Percentiles rank a stretch among this genome's conserved stretches.
Evolutionary conservation across 441 rosid genomes (phyloP).

Genomic region (Aquilaria agallochum): DNA sequence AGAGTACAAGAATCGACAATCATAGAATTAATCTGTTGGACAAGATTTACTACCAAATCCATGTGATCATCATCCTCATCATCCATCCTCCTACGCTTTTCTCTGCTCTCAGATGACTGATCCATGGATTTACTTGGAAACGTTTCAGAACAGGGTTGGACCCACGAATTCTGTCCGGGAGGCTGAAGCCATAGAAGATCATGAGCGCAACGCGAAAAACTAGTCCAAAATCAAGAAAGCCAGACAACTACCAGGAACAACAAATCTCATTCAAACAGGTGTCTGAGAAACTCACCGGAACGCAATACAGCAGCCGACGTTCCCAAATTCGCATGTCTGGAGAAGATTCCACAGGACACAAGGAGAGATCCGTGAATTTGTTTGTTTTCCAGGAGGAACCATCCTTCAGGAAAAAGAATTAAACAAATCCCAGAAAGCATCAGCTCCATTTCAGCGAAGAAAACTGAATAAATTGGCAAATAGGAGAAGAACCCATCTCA

Average conservation of each 20-base stretch:
- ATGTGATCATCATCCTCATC: conserved; percentile 47
- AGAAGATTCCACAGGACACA: conserved; percentile 42
- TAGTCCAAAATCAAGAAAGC: not conserved
- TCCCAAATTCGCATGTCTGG: conserved; percentile 77
- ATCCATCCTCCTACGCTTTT: conserved; percentile 70
- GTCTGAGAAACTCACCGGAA: conserved; percentile 49
- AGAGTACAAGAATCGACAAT: not conserved
- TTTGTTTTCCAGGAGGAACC: conserved; percentile 77
- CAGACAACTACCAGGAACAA: not conserved
- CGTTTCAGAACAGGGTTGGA: conserved; percentile 43
- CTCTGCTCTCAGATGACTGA: conserved; percentile 44
- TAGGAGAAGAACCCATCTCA: too few species aligned
- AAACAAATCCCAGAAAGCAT: not conserved
- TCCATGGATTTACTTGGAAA: conserved; percentile 22
- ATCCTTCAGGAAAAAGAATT: conserved; percentile 38
- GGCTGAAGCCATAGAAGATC: conserved; percentile 33
- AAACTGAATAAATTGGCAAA: too few species aligned
- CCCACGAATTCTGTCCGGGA: conserved; percentile 83
- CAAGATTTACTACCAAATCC: conserved; percentile 31
- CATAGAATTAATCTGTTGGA: not conserved
- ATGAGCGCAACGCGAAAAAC: not conserved
- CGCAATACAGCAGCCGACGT: conserved; percentile 69
- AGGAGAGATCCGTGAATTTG: conserved; percentile 68
- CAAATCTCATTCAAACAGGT: too few species aligned
- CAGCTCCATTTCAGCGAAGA: not conserved